phyloP scores from a whole-genome alignment of 2,329 filamentous ascomycete species.

The Hypoxylon sp. region DNA sequence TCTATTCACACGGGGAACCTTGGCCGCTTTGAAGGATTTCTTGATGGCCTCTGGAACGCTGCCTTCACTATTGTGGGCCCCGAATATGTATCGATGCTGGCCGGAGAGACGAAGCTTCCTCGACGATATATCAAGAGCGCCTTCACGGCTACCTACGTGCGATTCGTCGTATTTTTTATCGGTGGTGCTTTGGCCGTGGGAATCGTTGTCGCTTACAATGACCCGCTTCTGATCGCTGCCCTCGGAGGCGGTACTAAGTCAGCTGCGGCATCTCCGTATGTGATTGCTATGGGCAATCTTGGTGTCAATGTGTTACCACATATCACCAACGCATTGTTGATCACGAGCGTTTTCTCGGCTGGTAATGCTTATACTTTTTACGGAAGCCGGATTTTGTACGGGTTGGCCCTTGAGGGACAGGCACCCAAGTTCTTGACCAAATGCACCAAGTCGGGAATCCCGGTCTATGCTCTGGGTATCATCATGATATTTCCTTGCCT shows the following conservation, averaged over 20 bases:
- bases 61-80: conserved; percentile 67
- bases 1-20: conserved; percentile 60
- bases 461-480: conserved; percentile 65
- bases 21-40: conserved; percentile 68
- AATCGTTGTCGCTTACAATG: conserved; percentile 67
- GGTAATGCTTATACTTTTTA: conserved; percentile 68
- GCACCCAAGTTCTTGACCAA: conserved; percentile 58
- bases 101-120: conserved; percentile 62
- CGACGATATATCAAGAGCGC: conserved; percentile 65
- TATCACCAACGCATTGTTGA: conserved; percentile 66
- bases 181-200: conserved; percentile 69
- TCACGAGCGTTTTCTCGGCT: conserved; percentile 64
- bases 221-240: conserved; percentile 62
- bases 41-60: conserved; percentile 63
- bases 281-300: conserved; percentile 63
- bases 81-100: conserved; percentile 61
- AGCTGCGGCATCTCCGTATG: conserved; percentile 61
- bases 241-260: conserved; percentile 5
- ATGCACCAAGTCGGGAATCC: conserved; percentile 64
- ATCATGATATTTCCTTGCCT: conserved; percentile 59
- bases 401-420: conserved; percentile 62
- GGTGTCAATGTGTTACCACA: conserved; percentile 60
- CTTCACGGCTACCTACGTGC: conserved; percentile 70
- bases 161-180: conserved; percentile 70
- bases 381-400: conserved; percentile 65